A percentile compares a stretch with the other conserved stretches of the same genome.
These are phyloP conservation scores for Populus alba DNA, from an alignment of 345 rosid genomes.

Conservation along the genomic window DNA sequence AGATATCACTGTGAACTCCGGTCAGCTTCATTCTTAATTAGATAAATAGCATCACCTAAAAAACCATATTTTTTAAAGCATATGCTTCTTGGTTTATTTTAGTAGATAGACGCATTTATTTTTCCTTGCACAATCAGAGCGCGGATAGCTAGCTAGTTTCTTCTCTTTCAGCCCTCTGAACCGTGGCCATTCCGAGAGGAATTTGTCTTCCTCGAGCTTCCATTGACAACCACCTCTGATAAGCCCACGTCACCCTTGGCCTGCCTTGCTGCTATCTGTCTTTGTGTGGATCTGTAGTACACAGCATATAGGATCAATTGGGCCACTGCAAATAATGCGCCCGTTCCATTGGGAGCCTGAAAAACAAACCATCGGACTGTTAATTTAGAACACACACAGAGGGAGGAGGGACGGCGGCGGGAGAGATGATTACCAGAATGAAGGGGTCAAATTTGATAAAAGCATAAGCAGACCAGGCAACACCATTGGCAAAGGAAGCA, in stretches of 20 bases:
- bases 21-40: no score
- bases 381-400: background rate
- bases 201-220: background rate
- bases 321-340: slow-evolving; percentile 47
- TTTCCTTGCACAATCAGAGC: no score
- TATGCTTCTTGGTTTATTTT: no score
- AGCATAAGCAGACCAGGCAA: slow-evolving; percentile 70
- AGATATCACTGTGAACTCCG: no score
- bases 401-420: background rate
- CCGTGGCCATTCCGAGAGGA: background rate
- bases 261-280: slow-evolving; percentile 44
- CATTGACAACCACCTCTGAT: slow-evolving; percentile 31
- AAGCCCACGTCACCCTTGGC: slow-evolving; percentile 33
- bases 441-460: slow-evolving; percentile 66
- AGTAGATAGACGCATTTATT: no score
- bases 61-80: no score
- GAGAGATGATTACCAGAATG: slow-evolving; percentile 46
- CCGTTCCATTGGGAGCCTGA: slow-evolving; percentile 79
- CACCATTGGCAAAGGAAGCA: slow-evolving; percentile 62
- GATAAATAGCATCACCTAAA: no score
- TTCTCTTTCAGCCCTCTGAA: background rate
- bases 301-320: slow-evolving; percentile 60
- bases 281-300: slow-evolving; percentile 60
- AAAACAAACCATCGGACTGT: background rate
- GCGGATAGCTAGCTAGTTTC: no score